Percentiles rank a stretch among this genome's conserved stretches.
These are phyloP conservation scores for Gastrodia elata DNA, from an alignment of 106 monocot genomes.

Conservation along the genomic window DNA sequence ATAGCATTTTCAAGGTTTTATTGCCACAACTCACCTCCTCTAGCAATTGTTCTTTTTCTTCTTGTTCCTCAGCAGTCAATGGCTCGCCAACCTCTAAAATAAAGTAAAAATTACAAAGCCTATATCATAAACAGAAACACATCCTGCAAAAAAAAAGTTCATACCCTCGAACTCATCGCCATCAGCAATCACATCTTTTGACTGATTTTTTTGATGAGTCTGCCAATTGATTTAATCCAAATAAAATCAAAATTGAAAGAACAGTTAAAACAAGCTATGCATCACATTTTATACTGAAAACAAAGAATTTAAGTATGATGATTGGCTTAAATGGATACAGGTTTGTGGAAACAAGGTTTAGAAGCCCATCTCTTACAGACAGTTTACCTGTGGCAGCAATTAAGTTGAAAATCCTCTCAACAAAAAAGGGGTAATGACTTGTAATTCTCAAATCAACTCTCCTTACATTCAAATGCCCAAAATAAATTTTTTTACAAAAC, in stretches of 20 bases:
- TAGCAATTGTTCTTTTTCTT: conserved; percentile 55
- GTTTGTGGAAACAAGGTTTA: neutral
- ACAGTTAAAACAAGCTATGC: neutral
- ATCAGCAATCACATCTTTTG: conserved; percentile 27
- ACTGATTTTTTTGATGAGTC: conserved; percentile 27
- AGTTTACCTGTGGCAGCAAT: neutral
- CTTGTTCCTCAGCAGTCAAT: conserved; percentile 51
- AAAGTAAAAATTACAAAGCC: neutral
- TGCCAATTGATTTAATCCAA: conserved; percentile 8
- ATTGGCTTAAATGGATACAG: neutral
- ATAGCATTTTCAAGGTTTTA: neutral
- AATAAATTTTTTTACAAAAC: no score
- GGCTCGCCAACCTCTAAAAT: conserved; percentile 47
- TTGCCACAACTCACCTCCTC: conserved; percentile 35
- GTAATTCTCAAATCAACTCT: no score
- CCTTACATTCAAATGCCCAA: no score
- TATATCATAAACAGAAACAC: neutral
- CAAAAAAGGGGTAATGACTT: no score
- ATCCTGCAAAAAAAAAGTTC: neutral
- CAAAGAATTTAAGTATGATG: neutral
- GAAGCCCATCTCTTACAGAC: neutral
- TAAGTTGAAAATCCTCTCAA: neutral
- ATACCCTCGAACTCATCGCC: conserved; percentile 40
- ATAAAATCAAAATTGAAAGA: neutral
- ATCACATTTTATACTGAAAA: neutral